Conservation (phyloP, 345 rosid species). For the Camelina hispida region DNA sequence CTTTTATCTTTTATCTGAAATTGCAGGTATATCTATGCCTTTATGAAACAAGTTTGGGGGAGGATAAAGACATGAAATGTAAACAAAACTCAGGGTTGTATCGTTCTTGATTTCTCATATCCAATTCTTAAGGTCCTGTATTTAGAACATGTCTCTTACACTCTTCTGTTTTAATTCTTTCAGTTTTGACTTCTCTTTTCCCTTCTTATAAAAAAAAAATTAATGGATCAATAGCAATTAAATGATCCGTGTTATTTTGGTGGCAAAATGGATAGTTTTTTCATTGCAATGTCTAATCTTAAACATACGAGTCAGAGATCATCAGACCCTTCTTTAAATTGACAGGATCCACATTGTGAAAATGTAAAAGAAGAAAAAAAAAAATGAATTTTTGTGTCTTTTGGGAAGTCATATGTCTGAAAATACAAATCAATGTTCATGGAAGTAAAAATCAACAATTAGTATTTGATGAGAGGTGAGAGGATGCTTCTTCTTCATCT, state of each 20-base stretch:
- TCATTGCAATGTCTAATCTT: not conserved
- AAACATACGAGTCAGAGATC: not conserved
- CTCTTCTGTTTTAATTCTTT: not conserved
- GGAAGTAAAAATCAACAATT: not conserved
- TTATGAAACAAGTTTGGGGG: conserved; percentile 35
- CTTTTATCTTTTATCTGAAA: not conserved
- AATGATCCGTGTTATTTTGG: conserved; percentile 1
- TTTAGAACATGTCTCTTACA: conserved; percentile 6
- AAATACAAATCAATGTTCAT: not conserved
- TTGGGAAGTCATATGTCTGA: not conserved
- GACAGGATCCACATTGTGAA: not conserved
- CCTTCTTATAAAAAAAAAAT: not conserved
- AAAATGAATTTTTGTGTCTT: not conserved
- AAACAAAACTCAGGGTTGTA: conserved; percentile 3
- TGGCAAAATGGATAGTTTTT: not conserved
- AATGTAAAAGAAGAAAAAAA: not conserved
- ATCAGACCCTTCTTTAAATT: not conserved
- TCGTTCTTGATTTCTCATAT: conserved; percentile 2
- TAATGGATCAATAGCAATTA: not conserved
- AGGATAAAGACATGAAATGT: conserved; percentile 23
- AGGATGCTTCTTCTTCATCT: not conserved
- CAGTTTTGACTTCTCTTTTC: not conserved
- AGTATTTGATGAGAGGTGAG: not conserved
- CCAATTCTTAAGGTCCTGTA: conserved; percentile 7
- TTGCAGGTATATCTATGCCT: conserved; percentile 46